These are phyloP conservation scores for Gracilaria vermiculophylla DNA, from an alignment of 23 red algal species.

Conservation along the genomic window DNA sequence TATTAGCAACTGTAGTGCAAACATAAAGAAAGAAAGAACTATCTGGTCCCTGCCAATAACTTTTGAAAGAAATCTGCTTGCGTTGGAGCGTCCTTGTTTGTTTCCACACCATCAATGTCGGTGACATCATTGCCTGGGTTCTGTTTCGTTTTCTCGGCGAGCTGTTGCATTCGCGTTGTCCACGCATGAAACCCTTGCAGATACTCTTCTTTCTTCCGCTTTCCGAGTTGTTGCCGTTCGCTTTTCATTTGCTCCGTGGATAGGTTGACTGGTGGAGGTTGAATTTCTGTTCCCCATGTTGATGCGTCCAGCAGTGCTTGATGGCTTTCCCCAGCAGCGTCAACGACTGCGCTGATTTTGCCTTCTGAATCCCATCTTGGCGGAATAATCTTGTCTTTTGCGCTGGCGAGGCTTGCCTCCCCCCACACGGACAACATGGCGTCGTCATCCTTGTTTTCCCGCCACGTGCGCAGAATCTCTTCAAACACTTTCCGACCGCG, in stretches of 20 bases:
- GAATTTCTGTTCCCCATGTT: not conserved
- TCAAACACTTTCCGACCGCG: not conserved
- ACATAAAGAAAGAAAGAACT: not conserved
- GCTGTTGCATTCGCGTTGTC: not conserved
- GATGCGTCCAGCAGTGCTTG: not conserved
- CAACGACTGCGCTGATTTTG: conserved; percentile 39
- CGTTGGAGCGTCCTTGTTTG: not conserved
- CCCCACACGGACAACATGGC: conserved; percentile 15
- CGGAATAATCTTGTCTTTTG: conserved; percentile 39
- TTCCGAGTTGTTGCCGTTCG: not conserved
- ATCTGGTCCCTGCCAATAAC: conserved; percentile 31
- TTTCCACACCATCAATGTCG: not conserved
- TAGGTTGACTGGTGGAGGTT: not conserved
- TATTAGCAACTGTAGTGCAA: not conserved
- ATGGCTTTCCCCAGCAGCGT: conserved; percentile 12
- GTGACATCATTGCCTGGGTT: conserved; percentile 7
- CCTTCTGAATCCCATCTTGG: conserved; percentile 57
- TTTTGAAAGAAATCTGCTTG: conserved; percentile 63
- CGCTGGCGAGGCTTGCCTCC: not conserved
- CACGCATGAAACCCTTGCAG: not conserved
- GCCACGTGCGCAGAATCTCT: not conserved
- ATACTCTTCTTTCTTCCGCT: conserved; percentile 9
- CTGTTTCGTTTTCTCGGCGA: not conserved
- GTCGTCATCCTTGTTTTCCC: not conserved
- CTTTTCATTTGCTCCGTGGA: not conserved